Evolutionary conservation across 345 rosid genomes (phyloP), one percentile per base, ranked within the genome.

Genomic region (Moricandia moricandioides): DNA sequence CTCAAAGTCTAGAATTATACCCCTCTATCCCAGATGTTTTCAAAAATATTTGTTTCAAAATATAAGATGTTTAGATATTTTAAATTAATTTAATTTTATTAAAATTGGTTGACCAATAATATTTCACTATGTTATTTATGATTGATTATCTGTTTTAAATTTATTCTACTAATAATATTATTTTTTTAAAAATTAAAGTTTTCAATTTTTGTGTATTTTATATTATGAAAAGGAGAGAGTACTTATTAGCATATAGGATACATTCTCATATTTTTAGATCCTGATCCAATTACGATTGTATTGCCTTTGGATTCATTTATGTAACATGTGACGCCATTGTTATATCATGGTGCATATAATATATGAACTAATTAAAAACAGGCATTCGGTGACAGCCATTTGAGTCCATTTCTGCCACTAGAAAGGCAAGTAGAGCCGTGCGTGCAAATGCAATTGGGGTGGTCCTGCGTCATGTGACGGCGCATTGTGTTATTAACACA

Each of bases 381-480:
- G 7, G 3, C 54, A 6, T 49, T 49, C 24, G 6, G 57, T 51
- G 27, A 17, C 57, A 51, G 26, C 56, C 18, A 51, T n/a, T n/a
- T n/a, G n/a, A n/a, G n/a, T n/a, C n/a, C n/a, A n/a, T 51, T 51
- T 51, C 11, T 13, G 51, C 51, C 51, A 43, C 12, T 12, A 40
- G 49, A 13, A 43, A 43, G 51, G 5, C 51, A 43, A 43, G 51
- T 43, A 43, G 51, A 17, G 51, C 16, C 14, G 17, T 45, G 47
- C 47, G 47, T 30, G 33, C 33, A 33, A 6, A 33, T 45, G 51
- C 14, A 45, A 45, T 13, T 45, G 2, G 51, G 16, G 47, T 45
- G 51, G 17, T 13, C 51, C 16, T 45, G 51, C 65, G 35, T 55
- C 35, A 65, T 73, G 43, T 55, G 65, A 58, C 77, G 58, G 65